Base-by-base conservation (phyloP, 2,329 filamentous ascomycete species). In the Neonectria faginata region DNA sequence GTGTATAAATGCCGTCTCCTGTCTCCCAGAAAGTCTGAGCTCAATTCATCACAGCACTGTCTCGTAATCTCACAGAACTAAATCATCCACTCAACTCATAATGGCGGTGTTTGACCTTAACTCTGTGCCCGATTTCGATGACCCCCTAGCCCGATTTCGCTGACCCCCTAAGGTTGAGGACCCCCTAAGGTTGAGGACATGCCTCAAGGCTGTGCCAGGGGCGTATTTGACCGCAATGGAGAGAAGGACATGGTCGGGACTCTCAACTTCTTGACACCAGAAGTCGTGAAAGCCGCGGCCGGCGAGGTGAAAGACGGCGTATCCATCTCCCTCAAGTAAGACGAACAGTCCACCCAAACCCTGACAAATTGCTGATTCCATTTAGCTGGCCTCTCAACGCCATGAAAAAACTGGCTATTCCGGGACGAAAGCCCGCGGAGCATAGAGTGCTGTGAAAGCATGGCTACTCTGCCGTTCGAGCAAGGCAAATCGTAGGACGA, bases 251-350 rank as follows among this genome's bases (percentile, higher is more conserved):
- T 82, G 27, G 70, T 83, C 10, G 84, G 84, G 5, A 86, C 83
- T 0, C 73, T 87, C 20, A 87, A 87, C 72, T 78, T 85, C 16
- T 74, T 87, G n/a, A 86, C 84, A 0, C 80, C 81, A 0, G 72
- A 79, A 3, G 79, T 84, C 18, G 66, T 74, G 12, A 59, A 60
- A n/a, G 66, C 63, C 9, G 70, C 72, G 5, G 66, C 66, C 5
- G 25, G 44, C 0, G 66, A 75, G 42, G 62, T 74, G 36, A 65
- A 60, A 10, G 56, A 70, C 11, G 84, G 85, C 1, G 73, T 84
- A 5, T 83, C 83, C 4, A 79, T 86, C 39, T 85, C 84, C 3
- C 79, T 87, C 51, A 85, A 86, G 81, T 85, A 68, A 67, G 76
- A 12, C 1, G 11, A 67, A 25, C 20, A 2, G 14, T 29, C 9